Conservation (phyloP, 2,329 filamentous ascomycete species). For the Arthrobotrys iridis region DNA sequence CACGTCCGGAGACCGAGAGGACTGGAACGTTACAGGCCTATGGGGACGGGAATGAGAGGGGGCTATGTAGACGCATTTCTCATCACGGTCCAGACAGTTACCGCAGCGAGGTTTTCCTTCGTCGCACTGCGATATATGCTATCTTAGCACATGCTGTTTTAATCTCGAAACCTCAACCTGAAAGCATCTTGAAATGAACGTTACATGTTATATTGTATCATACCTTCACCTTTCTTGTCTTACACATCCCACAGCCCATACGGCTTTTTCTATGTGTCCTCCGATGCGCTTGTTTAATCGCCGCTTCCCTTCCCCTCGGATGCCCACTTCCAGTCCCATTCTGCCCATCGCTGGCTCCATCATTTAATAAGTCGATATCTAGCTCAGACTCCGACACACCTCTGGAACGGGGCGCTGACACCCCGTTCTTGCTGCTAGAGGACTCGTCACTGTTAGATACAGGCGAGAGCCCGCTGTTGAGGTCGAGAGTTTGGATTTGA, state of each 20-base stretch:
- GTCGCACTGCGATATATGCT: constrained; percentile 28
- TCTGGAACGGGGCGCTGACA: neutral
- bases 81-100: constrained; percentile 47
- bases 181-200: neutral
- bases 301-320: constrained; percentile 31
- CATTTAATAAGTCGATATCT: constrained; percentile 34
- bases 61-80: constrained; percentile 46
- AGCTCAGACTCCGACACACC: constrained; percentile 10
- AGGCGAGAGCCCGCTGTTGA: neutral
- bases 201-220: constrained; percentile 8
- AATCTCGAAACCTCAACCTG: neutral
- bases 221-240: constrained; percentile 53
- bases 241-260: constrained; percentile 52
- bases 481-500: constrained; percentile 23
- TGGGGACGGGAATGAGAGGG: constrained; percentile 21
- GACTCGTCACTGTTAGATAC: neutral
- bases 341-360: neutral
- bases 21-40: constrained; percentile 28
- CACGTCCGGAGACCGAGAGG: neutral
- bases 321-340: neutral
- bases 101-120: constrained; percentile 51
- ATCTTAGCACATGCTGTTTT: neutral
- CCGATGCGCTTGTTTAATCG: constrained; percentile 39
- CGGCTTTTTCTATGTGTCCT: constrained; percentile 50
- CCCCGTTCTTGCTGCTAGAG: neutral